Base-by-base conservation (phyloP, 805 yeast genomes). In the Metschnikowia anglica region DNA sequence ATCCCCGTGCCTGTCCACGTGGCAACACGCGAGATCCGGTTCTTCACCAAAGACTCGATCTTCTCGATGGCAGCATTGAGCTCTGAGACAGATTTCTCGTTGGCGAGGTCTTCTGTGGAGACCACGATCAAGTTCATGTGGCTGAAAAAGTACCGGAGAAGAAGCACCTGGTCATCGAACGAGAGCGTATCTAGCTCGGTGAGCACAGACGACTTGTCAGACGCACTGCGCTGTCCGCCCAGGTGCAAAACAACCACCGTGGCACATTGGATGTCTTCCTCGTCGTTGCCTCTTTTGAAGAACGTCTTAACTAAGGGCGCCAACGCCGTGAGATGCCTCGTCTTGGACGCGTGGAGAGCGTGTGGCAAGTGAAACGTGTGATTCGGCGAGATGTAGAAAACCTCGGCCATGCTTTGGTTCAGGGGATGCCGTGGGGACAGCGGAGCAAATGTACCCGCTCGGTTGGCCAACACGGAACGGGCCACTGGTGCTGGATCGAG, bases 1-100 rank as follows among this genome's bases (percentile, higher is more conserved):
- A 40, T 31, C 4, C 45, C 38, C 8, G 72, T 66, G 13, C 73
- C 74, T 1, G 73, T 69, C 74, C 74, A 70, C 13, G 65, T 62
- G 58, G 72, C 63, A 47, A 74, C 64, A 41, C 71, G 56, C n/a
- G 62, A 38, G 37, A 70, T 61, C 35, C 76, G 55, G 39, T 62
- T 57, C 19, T 56, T 46, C 9, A 68, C 55, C 34, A 62, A 48
- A 10, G 48, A 27, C 23, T 58, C 55, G 32, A 65, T 58, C 34
- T 55, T 47, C 13, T 27, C 46, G 15, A 65, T 56, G 21, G 53
- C 54, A 7, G 25, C 40, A 47, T 60, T 54, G 36, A 59, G 46
- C 39, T 51, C 47, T 10, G 35, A 40, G 8, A 50, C 49, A 23
- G 43, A 19, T 20, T 36, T 19, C 21, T 29, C 46, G 35, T 50